A percentile compares a stretch with the other conserved stretches of the same genome.
Conservation (phyloP, 768 basidiomycete species). For the Hygrophoropsis aurantiaca region DNA sequence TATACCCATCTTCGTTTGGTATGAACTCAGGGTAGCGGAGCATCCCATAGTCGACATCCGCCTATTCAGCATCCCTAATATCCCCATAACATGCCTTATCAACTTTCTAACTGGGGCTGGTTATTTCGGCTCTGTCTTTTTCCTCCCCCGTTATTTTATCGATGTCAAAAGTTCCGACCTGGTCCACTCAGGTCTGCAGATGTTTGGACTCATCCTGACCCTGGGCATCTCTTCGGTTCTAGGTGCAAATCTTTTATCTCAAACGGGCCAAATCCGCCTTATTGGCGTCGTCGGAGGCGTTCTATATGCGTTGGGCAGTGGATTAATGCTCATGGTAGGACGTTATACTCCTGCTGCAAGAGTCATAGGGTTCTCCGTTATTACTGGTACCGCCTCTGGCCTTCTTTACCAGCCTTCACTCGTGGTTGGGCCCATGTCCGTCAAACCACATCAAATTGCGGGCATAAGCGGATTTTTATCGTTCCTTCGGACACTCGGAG, state of each 20-base stretch:
- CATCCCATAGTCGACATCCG: conserved; percentile 34
- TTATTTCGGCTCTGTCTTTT: conserved; percentile 37
- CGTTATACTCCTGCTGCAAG: conserved; percentile 24
- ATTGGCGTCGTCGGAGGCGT: conserved; percentile 29
- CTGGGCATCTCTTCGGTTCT: conserved; percentile 34
- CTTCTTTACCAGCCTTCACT: conserved; percentile 35
- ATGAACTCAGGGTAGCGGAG: conserved; percentile 32
- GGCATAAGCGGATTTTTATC: conserved; percentile 37
- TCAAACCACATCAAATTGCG: conserved; percentile 30
- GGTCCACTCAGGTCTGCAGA: conserved; percentile 33
- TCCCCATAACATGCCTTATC: conserved; percentile 34
- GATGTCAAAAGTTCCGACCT: conserved; percentile 33
- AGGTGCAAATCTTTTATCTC: conserved; percentile 33
- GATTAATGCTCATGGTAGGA: conserved; percentile 31
- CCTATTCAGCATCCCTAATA: conserved; percentile 33
- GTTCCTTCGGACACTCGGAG: conserved; percentile 33
- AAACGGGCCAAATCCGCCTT: conserved; percentile 30
- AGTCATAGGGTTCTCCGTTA: conserved; percentile 30
- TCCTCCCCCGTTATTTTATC: conserved; percentile 39
- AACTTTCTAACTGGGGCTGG: conserved; percentile 39
- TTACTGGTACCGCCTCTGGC: conserved; percentile 31
- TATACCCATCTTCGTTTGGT: conserved; percentile 33
- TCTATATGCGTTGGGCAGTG: conserved; percentile 33
- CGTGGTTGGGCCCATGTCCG: conserved; percentile 35
- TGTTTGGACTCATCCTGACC: conserved; percentile 33